phyloP scores from a whole-genome alignment of 768 basidiomycete genomes.

The Clitopilus hobsonii region DNA sequence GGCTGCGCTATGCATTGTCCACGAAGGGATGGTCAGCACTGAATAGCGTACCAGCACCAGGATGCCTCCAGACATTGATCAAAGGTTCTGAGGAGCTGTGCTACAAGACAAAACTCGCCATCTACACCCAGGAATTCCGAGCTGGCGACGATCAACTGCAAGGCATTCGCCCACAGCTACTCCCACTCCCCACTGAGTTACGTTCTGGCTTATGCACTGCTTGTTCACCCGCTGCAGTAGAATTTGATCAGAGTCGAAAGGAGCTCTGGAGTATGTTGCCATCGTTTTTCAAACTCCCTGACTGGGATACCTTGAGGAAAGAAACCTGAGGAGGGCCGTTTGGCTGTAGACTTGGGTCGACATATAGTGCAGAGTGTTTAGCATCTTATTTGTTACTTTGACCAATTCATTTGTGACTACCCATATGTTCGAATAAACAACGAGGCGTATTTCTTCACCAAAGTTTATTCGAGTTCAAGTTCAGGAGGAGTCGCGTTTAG shows the following conservation, averaged over 20 bases:
- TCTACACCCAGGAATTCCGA: neutral
- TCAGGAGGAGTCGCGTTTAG: too few relatives aligned
- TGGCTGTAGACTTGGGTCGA: too few relatives aligned
- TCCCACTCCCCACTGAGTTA: neutral
- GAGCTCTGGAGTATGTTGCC: conserved; percentile 7
- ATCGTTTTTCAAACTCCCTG: conserved; percentile 3
- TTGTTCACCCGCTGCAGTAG: neutral
- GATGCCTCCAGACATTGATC: neutral
- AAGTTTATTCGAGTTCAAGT: too few relatives aligned
- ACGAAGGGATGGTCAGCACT: neutral
- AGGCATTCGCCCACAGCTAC: neutral
- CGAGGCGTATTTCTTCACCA: too few relatives aligned
- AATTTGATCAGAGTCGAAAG: conserved; percentile 1
- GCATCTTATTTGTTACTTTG: too few relatives aligned
- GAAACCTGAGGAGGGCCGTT: too few relatives aligned
- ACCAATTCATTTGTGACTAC: too few relatives aligned
- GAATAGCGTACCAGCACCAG: neutral
- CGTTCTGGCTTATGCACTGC: neutral
- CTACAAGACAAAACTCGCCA: neutral
- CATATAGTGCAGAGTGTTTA: too few relatives aligned
- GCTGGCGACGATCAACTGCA: neutral
- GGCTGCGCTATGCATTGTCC: neutral
- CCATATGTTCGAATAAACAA: too few relatives aligned
- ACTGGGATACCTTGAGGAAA: conserved; percentile 1
- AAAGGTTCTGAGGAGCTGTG: neutral